Evolutionary conservation across 768 basidiomycete species (phyloP), one percentile per base, ranked within the genome.

Genomic region (Kwoniella botswanensis): DNA sequence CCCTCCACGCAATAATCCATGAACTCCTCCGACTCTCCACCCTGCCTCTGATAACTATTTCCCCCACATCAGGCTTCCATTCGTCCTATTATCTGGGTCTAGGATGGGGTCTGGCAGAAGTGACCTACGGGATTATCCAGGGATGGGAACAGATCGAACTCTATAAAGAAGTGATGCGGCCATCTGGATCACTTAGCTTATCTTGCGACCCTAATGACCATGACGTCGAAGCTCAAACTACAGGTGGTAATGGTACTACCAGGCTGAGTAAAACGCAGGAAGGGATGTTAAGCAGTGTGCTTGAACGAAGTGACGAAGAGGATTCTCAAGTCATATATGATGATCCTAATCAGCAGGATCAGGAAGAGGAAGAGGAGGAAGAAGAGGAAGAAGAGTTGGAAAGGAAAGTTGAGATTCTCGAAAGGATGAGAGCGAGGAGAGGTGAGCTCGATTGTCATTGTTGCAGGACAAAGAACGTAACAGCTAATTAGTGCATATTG

Each of bases 21-120:
- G 82, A 83, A 59, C 61, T 76, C 2, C 65, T 81, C 22, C 78
- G 82, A 17, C 56, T 83, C 17, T 65, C 75, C 2, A 77, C 79
- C 7, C 42, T 82, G 11, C 71, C 77, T 22, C 57, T 83, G 17
- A 72, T 79, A 46, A 67, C 68, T n/a, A 76, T 79, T 2, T 74
- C 73, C 4, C 75, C 79, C 1, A 74, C 70, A 13, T 77, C 75
- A 17, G 80, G 77, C n/a, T 80, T 79, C 44, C 80, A 82, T 60
- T 78, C 77, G 18, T 76, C 76, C 4, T 83, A 81, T 56, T 80
- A 81, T 65, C 77, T 83, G n/a, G 82, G 78, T 12, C 63, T 83
- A 46, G 82, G 82, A 3, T 83, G 81, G 81, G 81, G 81, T 18
- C 61, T 73, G 1, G 82, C 82, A 2, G 82, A 83, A 68, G 79